Evolutionary conservation across 139 green algal species (phyloP).

Genomic region (Micractinium sp.): DNA sequence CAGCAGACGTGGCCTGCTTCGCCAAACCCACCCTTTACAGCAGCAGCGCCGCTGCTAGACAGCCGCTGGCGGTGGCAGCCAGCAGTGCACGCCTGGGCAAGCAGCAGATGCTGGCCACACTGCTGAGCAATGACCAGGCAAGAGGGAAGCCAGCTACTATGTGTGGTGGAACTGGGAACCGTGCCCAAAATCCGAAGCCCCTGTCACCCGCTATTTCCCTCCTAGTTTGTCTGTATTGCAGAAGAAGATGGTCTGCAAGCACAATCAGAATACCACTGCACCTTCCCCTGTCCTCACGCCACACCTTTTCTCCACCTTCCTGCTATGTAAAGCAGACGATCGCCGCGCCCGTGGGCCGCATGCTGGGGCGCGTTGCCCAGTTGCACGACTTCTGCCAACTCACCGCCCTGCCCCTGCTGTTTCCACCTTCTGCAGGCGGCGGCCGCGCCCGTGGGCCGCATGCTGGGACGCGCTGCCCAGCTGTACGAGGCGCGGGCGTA

Average conservation of each 20-base stretch:
- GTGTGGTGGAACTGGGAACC: no score
- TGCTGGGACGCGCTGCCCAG: slow-evolving; percentile 58
- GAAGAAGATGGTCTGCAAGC: not conserved
- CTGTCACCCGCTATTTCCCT: no score
- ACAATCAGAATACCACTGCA: not conserved
- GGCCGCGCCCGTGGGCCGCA: slow-evolving; percentile 42
- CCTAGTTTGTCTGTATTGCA: not conserved
- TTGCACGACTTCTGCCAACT: no score
- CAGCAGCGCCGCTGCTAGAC: not conserved
- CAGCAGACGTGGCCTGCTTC: not conserved
- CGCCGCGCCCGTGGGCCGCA: slow-evolving; percentile 42
- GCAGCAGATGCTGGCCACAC: slow-evolving; percentile 64
- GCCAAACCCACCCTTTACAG: not conserved
- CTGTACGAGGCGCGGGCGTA: slow-evolving; percentile 75
- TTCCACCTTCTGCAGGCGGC: slow-evolving; percentile 37
- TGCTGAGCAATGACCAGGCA: slow-evolving; percentile 74
- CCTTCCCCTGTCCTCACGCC: not conserved
- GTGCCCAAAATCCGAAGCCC: no score
- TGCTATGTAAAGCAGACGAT: slow-evolving; percentile 46
- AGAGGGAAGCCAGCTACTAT: not conserved
- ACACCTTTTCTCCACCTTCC: no score
- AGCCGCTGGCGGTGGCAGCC: slow-evolving; percentile 58
- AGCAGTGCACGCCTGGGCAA: slow-evolving; percentile 44
- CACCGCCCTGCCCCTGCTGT: not conserved
- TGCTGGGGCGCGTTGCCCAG: slow-evolving; percentile 58